Conservation (phyloP, 176 grass and related monocot genomes). For the Aegilops speltoides region DNA sequence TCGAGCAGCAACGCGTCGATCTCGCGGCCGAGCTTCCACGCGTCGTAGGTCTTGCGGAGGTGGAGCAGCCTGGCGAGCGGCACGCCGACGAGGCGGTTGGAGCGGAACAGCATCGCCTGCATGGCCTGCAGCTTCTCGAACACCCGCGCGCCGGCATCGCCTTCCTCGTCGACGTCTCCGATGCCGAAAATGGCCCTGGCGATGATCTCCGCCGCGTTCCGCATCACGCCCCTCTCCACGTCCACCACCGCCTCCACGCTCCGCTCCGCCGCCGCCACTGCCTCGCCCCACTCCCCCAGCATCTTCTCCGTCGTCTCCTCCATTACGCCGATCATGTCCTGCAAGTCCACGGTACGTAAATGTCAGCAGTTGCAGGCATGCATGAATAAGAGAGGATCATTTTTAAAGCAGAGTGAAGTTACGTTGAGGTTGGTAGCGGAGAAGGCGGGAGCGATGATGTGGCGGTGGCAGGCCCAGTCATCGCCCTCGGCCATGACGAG, state of each 20-base stretch:
- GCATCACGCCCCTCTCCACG: slow-evolving; percentile 46
- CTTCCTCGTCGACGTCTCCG: slow-evolving; percentile 45
- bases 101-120: slow-evolving; percentile 73
- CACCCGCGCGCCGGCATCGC: slow-evolving; percentile 48
- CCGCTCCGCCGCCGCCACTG: slow-evolving; percentile 5
- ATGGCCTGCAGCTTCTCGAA: slow-evolving; percentile 66
- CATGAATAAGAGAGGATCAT: too few relatives aligned
- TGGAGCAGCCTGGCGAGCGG: slow-evolving; percentile 58
- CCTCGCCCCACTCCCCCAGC: slow-evolving; percentile 40
- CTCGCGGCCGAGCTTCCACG: slow-evolving; percentile 76
- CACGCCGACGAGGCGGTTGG: slow-evolving; percentile 70
- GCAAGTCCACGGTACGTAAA: background rate
- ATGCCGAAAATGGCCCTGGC: slow-evolving; percentile 76
- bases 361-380: background rate
- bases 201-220: slow-evolving; percentile 84
- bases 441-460: slow-evolving; percentile 86
- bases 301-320: slow-evolving; percentile 56
- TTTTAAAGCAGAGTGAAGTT: background rate
- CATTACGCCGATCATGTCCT: slow-evolving; percentile 66
- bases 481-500: slow-evolving; percentile 78
- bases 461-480: slow-evolving; percentile 60
- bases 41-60: slow-evolving; percentile 44
- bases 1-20: slow-evolving; percentile 63
- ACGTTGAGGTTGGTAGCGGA: slow-evolving; percentile 78
- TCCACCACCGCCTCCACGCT: slow-evolving; percentile 29